Evolutionary conservation across 768 basidiomycete species (phyloP).

Genomic region (Agrocybe praecox): DNA sequence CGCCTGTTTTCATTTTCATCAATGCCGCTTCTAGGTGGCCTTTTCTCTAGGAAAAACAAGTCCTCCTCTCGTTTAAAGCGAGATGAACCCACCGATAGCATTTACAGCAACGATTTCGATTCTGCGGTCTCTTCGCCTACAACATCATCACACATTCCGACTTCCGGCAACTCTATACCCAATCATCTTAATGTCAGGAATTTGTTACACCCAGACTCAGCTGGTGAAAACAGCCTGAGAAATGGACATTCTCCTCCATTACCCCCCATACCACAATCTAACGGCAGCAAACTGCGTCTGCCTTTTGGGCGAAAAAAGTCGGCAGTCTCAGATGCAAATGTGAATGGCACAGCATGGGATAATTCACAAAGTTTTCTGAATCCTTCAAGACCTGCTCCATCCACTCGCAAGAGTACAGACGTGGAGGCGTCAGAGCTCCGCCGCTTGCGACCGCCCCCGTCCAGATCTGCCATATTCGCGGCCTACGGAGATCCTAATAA

Average conservation of each 20-base stretch:
- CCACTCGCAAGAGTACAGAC: conserved; percentile 39
- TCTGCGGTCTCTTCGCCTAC: conserved; percentile 34
- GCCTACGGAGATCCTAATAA: conserved; percentile 53
- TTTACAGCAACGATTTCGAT: conserved; percentile 20
- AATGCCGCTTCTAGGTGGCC: conserved; percentile 40
- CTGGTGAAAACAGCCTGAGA: conserved; percentile 15
- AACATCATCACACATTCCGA: conserved; percentile 32
- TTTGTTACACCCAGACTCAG: conserved; percentile 23
- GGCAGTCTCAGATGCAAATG: conserved; percentile 9
- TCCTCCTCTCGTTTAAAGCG: conserved; percentile 20
- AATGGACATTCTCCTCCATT: conserved; percentile 25
- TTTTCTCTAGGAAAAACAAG: conserved; percentile 41
- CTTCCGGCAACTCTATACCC: conserved; percentile 32
- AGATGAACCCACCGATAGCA: conserved; percentile 18
- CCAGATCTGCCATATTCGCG: conserved; percentile 65
- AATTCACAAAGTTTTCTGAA: conserved; percentile 20
- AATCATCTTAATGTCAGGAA: conserved; percentile 34
- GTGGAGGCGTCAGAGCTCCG: conserved; percentile 42
- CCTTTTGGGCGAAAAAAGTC: conserved; percentile 42
- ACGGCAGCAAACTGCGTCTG: conserved; percentile 36
- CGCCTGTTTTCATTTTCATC: conserved; percentile 5
- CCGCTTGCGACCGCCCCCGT: conserved; percentile 57
- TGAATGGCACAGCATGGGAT: not conserved
- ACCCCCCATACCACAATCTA: conserved; percentile 21
- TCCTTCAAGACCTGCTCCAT: conserved; percentile 34